Evolutionary conservation across 495 filamentous ascomycete species (phyloP).

Genomic region (Penicillium herquei): DNA sequence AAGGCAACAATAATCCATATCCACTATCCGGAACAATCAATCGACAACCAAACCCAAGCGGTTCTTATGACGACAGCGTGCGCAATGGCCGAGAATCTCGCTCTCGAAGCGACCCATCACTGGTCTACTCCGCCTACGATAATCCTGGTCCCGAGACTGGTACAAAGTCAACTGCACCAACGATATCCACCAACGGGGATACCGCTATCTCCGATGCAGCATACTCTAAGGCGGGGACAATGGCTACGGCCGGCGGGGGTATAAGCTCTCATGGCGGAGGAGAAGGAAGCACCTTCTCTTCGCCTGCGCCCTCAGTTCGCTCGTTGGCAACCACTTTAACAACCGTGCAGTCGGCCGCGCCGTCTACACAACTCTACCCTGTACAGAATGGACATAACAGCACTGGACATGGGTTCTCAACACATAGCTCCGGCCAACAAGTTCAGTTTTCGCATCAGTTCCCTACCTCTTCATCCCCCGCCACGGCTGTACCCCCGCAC

Average conservation of each 20-base stretch:
- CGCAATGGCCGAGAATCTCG: slow-evolving; percentile 27
- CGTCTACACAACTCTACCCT: slow-evolving; percentile 58
- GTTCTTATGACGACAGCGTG: slow-evolving; percentile 34
- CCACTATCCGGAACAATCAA: slow-evolving; percentile 58
- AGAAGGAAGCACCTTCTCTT: slow-evolving; percentile 85
- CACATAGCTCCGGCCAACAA: slow-evolving; percentile 46
- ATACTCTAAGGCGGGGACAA: slow-evolving; percentile 76
- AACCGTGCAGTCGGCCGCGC: slow-evolving; percentile 85
- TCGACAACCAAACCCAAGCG: slow-evolving; percentile 55
- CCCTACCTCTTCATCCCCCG: slow-evolving; percentile 60
- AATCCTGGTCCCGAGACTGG: slow-evolving; percentile 57
- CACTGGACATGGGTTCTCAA: slow-evolving; percentile 43
- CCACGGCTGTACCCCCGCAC: slow-evolving; percentile 79
- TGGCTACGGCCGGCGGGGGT: slow-evolving; percentile 59
- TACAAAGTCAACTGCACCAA: slow-evolving; percentile 72
- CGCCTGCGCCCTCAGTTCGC: slow-evolving; percentile 84
- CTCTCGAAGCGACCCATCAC: slow-evolving; percentile 52
- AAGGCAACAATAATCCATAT: slow-evolving; percentile 79
- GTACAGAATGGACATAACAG: slow-evolving; percentile 39
- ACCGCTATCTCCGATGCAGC: slow-evolving; percentile 71
- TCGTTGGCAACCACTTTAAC: slow-evolving; percentile 94
- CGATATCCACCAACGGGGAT: slow-evolving; percentile 76
- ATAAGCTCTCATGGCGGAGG: slow-evolving; percentile 67
- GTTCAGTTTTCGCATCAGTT: slow-evolving; percentile 89
- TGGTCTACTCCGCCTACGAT: slow-evolving; percentile 57